These are phyloP conservation scores for Penicillium cosmopolitanum DNA, from an alignment of 495 filamentous ascomycete species.

Conservation along the genomic window DNA sequence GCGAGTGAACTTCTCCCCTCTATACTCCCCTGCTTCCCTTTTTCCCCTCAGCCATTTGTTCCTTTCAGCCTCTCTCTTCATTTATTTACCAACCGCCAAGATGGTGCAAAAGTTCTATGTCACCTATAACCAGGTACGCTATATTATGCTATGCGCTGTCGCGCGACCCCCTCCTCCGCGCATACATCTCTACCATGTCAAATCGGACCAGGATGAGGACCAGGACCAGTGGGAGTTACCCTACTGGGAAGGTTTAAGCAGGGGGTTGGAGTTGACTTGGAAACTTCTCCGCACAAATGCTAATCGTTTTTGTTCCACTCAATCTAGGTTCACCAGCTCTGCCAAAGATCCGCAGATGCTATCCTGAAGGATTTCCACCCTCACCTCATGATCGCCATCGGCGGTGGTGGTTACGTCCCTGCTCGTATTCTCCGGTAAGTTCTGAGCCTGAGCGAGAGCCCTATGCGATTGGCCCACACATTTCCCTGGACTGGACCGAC, in stretches of 20 bases:
- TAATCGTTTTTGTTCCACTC: neutral
- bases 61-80: conserved; percentile 7
- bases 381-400: conserved; percentile 98
- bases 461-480: no score
- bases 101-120: conserved; percentile 93
- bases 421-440: conserved; percentile 89
- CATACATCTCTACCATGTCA: neutral
- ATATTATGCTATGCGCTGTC: no score
- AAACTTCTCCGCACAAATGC: neutral
- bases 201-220: neutral
- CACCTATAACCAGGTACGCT: conserved; percentile 86
- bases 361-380: conserved; percentile 87
- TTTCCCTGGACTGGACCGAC: no score
- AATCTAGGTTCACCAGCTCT: conserved; percentile 90
- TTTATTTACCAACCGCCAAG: conserved; percentile 29
- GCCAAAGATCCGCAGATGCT: conserved; percentile 75
- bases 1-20: neutral
- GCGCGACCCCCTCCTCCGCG: no score
- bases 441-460: no score
- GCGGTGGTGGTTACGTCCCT: conserved; percentile 95
- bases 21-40: conserved; percentile 5
- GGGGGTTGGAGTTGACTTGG: no score
- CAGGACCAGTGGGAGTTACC: neutral
- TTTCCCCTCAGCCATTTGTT: neutral
- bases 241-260: neutral